Conservation (phyloP, 192 early-diverging fungal genomes). For the Nowakowskiella sp. region DNA sequence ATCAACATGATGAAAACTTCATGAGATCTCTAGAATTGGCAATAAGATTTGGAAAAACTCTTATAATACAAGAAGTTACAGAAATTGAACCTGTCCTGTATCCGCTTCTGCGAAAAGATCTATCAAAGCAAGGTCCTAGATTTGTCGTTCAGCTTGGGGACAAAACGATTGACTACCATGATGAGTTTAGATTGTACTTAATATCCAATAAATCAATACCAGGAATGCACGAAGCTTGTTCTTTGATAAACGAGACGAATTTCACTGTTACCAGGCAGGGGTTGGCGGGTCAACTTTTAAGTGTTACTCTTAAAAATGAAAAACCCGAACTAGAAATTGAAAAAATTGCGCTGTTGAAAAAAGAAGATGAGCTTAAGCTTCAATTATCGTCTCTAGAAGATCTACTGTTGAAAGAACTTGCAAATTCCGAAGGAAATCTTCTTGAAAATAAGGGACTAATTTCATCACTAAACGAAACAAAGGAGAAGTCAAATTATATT, state of each 20-base stretch:
- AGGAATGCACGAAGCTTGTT: slow-evolving; percentile 23
- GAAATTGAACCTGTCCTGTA: slow-evolving; percentile 41
- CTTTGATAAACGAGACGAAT: slow-evolving; percentile 37
- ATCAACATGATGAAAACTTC: slow-evolving; percentile 48
- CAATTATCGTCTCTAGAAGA: slow-evolving; percentile 46
- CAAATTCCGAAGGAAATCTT: slow-evolving; percentile 51
- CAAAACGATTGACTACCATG: slow-evolving; percentile 49
- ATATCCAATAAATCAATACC: slow-evolving; percentile 36
- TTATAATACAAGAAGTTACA: slow-evolving; percentile 45
- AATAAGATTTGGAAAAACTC: slow-evolving; percentile 51
- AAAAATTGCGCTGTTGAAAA: slow-evolving; percentile 39
- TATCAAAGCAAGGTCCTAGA: slow-evolving; percentile 43
- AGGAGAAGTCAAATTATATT: slow-evolving; percentile 45
- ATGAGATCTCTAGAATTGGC: slow-evolving; percentile 43
- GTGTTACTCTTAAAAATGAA: slow-evolving; percentile 48
- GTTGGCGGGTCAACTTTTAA: slow-evolving; percentile 44
- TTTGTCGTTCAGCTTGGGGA: slow-evolving; percentile 47
- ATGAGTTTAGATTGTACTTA: slow-evolving; percentile 44
- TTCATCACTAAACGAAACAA: slow-evolving; percentile 43
- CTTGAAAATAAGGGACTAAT: slow-evolving; percentile 49
- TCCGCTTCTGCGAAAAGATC: slow-evolving; percentile 39
- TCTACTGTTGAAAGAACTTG: slow-evolving; percentile 42
- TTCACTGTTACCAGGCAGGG: slow-evolving; percentile 51
- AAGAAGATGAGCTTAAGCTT: slow-evolving; percentile 48
- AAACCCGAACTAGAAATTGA: slow-evolving; percentile 45